Base-by-base conservation (phyloP, 495 filamentous ascomycete species). In the Polyplosphaeria fusca region DNA sequence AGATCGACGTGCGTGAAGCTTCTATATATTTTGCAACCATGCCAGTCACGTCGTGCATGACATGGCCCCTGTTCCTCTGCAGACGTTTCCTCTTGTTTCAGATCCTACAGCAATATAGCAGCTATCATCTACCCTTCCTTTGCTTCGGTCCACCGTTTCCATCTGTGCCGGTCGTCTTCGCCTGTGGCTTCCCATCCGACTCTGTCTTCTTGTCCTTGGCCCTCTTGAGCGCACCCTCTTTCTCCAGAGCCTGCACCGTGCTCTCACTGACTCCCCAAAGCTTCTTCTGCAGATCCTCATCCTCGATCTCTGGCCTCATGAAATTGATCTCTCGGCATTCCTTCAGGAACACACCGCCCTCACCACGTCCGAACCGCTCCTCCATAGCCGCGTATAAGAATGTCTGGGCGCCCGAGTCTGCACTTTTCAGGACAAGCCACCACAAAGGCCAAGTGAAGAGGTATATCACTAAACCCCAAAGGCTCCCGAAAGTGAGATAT, bases 251-350 rank as follows among this genome's bases (percentile, higher is more conserved):
- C 72, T 91, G 85, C 55, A 97, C 84, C 66, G 91, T 82, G 71
- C 82, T 83, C 73, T 95, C 93, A 67, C 87, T 94, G 40, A 84
- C 77, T 70, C 89, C 80, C 93, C 93, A 97, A 40, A 98, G 74
- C 68, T 82, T 77, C 76, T 89, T 90, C 40, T 88, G 90, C 38
- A 85, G 69, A 42, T 78, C 79, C 61, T 93, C 88, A 67, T 94
- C 85, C 45, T 76, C 76, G n/a, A 97, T 76, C 64, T 94, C 88
- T n/a, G 69, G 72, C 58, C 86, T 76, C 52, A 82, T 78, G 62
- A 77, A 86, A 64, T 82, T 79, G 19, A 89, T 76, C 71, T 88
- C 82, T 46, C 79, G 80, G 66, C 92, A 96, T 70, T 99, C 93
- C 74, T 95, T 96, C 60, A 97, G 74, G 61, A 92, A 67, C 32